These are phyloP conservation scores for Cyberlindnera galapagoensis DNA, from an alignment of 805 yeast genomes.

Conservation along the genomic window DNA sequence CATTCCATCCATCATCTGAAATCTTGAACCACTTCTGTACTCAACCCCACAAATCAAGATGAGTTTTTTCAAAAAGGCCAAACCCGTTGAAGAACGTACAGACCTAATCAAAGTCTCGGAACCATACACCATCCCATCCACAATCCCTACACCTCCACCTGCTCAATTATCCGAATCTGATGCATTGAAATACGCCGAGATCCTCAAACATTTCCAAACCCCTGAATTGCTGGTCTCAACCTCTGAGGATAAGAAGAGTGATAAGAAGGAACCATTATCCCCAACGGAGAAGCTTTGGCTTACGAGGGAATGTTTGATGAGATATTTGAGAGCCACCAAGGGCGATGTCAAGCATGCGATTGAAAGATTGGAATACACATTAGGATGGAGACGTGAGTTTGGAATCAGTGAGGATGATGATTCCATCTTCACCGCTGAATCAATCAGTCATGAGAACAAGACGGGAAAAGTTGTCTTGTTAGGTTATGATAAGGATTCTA, in stretches of 20 bases:
- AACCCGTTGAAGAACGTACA: slow-evolving; percentile 8
- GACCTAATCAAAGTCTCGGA: slow-evolving; percentile 25
- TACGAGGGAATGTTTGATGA: slow-evolving; percentile 78
- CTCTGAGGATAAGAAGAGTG: slow-evolving; percentile 15
- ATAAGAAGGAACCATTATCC: slow-evolving; percentile 34
- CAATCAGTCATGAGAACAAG: slow-evolving; percentile 64
- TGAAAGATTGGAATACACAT: slow-evolving; percentile 63
- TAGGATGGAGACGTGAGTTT: slow-evolving; percentile 90
- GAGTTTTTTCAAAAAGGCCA: slow-evolving; percentile 15
- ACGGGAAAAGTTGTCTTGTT: slow-evolving; percentile 87
- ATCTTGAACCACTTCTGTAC: no score
- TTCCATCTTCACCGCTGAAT: slow-evolving; percentile 40
- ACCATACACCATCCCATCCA: slow-evolving; percentile 54
- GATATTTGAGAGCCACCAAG: slow-evolving; percentile 91
- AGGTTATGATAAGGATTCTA: slow-evolving; percentile 72
- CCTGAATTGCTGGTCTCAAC: slow-evolving; percentile 30
- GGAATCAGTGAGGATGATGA: slow-evolving; percentile 53
- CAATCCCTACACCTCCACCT: slow-evolving; percentile 32
- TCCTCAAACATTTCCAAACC: slow-evolving; percentile 52
- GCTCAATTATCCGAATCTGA: slow-evolving; percentile 23
- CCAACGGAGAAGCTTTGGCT: slow-evolving; percentile 81
- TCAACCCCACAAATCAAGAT: no score
- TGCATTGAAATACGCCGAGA: slow-evolving; percentile 41
- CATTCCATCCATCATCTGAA: no score
- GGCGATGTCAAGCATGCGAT: slow-evolving; percentile 75